phyloP scores from a whole-genome alignment of 2,329 filamentous ascomycete genomes.

The Fusarium chaquense region DNA sequence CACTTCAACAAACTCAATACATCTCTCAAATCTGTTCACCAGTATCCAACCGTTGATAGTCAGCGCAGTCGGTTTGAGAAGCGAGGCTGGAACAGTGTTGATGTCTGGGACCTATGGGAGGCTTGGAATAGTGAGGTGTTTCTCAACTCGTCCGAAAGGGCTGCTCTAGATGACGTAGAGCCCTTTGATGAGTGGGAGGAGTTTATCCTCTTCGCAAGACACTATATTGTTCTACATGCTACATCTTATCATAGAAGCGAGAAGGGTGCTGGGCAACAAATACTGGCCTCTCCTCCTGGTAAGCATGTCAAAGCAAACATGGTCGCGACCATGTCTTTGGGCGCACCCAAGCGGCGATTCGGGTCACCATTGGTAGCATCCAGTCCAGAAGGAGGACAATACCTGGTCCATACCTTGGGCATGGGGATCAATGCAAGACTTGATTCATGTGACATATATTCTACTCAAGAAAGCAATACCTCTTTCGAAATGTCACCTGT shows the following conservation, averaged over 20 bases:
- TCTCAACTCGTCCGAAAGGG: conserved; percentile 69
- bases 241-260: conserved; percentile 25
- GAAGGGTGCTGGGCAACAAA: neutral
- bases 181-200: conserved; percentile 98
- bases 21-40: conserved; percentile 77
- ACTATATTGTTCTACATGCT: conserved; percentile 84
- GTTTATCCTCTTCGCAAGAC: conserved; percentile 83
- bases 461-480: conserved; percentile 27
- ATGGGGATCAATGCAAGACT: conserved; percentile 59
- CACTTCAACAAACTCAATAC: conserved; percentile 87
- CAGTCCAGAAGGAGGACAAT: conserved; percentile 57
- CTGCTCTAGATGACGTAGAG: conserved; percentile 75
- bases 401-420: conserved; percentile 60
- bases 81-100: conserved; percentile 75
- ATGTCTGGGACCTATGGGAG: conserved; percentile 81
- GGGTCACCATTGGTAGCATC: conserved; percentile 63
- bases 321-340: conserved; percentile 17
- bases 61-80: conserved; percentile 76
- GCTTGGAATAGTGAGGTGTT: conserved; percentile 80
- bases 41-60: conserved; percentile 73
- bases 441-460: conserved; percentile 65
- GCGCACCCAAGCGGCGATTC: conserved; percentile 65
- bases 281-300: neutral
- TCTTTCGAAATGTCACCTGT: conserved; percentile 46
- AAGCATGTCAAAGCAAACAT: conserved; percentile 22